Percentiles rank a stretch among this genome's conserved stretches.
Evolutionary conservation across 148 eudicot genomes (phyloP).

Genomic region (Pharnaceum exiguum): DNA sequence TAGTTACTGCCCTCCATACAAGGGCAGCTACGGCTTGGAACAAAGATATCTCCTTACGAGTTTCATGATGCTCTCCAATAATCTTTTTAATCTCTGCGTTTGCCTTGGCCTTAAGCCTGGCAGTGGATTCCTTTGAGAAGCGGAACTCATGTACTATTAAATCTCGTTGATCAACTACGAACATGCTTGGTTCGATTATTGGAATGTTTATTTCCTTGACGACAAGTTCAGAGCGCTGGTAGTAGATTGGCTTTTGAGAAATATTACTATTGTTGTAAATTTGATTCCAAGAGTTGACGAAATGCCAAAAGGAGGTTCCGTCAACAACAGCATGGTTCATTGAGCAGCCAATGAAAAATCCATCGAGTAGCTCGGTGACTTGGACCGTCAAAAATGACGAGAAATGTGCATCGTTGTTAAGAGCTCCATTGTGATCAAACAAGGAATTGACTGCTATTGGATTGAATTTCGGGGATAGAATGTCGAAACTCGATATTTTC

Average conservation of each 20-base stretch:
- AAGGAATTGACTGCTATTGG: slow-evolving; percentile 20
- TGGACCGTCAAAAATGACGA: slow-evolving; percentile 35
- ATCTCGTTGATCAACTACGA: slow-evolving; percentile 3
- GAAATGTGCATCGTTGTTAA: slow-evolving; percentile 29
- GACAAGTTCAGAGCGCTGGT: too few relatives aligned
- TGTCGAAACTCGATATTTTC: background rate
- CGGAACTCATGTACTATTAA: slow-evolving; percentile 43
- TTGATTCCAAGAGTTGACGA: slow-evolving; percentile 38
- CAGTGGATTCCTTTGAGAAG: slow-evolving; percentile 42
- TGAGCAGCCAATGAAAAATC: slow-evolving; percentile 45
- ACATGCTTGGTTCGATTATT: background rate
- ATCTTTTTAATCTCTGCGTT: slow-evolving; percentile 25
- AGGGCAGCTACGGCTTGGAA: slow-evolving; percentile 53
- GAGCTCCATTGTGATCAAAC: slow-evolving; percentile 13
- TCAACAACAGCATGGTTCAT: slow-evolving; percentile 42
- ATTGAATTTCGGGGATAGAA: background rate
- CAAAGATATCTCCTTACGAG: slow-evolving; percentile 35
- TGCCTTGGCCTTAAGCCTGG: slow-evolving; percentile 40
- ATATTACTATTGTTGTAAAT: slow-evolving; percentile 5
- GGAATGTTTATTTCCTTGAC: slow-evolving; percentile 3
- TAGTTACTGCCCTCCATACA: slow-evolving; percentile 38
- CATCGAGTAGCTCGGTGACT: slow-evolving; percentile 44
- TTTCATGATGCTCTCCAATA: too few relatives aligned
- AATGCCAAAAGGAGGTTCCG: slow-evolving; percentile 54
- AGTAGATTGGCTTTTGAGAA: background rate